Conservation (phyloP, 2,329 filamentous ascomycete genomes). For the Talaromyces piceae region DNA sequence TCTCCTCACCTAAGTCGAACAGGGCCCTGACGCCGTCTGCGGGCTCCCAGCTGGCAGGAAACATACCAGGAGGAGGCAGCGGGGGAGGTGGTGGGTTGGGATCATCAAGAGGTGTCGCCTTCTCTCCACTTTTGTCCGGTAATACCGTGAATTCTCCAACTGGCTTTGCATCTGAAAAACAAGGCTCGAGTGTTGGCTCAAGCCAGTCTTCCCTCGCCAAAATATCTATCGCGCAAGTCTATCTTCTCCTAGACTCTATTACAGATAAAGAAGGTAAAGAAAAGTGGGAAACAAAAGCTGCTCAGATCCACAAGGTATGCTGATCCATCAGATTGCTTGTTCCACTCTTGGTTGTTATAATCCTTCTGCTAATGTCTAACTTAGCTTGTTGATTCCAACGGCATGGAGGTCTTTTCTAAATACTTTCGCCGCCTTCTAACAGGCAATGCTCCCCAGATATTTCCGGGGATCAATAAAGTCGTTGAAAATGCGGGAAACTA, state of each 20-base stretch:
- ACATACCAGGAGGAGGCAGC: slow-evolving; percentile 43
- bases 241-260: slow-evolving; percentile 85
- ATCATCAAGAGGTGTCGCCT: slow-evolving; percentile 50
- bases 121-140: slow-evolving; percentile 53
- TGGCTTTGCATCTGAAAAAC: slow-evolving; percentile 45
- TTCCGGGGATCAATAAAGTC: slow-evolving; percentile 67
- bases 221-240: slow-evolving; percentile 92
- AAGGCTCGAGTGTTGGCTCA: slow-evolving; percentile 36
- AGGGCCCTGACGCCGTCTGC: slow-evolving; percentile 49
- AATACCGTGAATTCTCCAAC: slow-evolving; percentile 48
- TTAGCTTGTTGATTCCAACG: slow-evolving; percentile 91
- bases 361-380: not conserved
- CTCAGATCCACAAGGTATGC: slow-evolving; percentile 83
- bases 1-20: slow-evolving; percentile 50
- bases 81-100: slow-evolving; percentile 48
- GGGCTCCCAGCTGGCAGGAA: slow-evolving; percentile 49
- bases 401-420: slow-evolving; percentile 97
- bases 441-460: slow-evolving; percentile 86
- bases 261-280: slow-evolving; percentile 86
- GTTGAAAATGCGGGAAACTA: slow-evolving; percentile 75
- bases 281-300: slow-evolving; percentile 88
- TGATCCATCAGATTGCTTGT: not conserved
- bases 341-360: not conserved
- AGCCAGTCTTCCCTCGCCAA: slow-evolving; percentile 66
- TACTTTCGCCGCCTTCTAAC: slow-evolving; percentile 90